A percentile compares a stretch with the other conserved stretches of the same genome.
phyloP scores from a whole-genome alignment of 306 rosid species.

The Dalbergia cultrata region DNA sequence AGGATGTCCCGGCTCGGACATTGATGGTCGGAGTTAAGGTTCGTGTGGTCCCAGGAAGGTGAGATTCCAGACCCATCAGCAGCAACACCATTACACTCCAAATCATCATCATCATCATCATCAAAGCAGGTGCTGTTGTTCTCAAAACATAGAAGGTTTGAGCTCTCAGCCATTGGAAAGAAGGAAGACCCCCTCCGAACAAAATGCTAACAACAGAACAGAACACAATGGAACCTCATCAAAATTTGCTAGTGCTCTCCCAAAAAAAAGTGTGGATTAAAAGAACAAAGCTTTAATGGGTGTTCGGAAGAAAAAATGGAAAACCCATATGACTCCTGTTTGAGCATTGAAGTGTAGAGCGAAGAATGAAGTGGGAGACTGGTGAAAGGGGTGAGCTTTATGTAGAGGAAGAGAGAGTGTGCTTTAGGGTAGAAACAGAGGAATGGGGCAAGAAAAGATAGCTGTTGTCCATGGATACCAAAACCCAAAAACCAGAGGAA shows the following conservation, averaged over 20 bases:
- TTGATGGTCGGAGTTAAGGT: constrained; percentile 34
- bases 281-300: constrained; percentile 48
- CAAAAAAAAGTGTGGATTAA: constrained; percentile 29
- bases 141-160: constrained; percentile 70
- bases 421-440: constrained; percentile 62
- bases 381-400: constrained; percentile 59
- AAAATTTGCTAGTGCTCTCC: constrained; percentile 39
- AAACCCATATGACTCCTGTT: constrained; percentile 43
- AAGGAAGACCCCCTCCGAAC: constrained; percentile 38
- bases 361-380: constrained; percentile 33
- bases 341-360: constrained; percentile 31
- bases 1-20: constrained; percentile 37
- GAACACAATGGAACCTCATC: constrained; percentile 55
- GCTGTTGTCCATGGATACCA: constrained; percentile 40
- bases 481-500: constrained; percentile 31
- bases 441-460: constrained; percentile 36
- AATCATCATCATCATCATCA: constrained; percentile 53
- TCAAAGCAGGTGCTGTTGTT: constrained; percentile 56
- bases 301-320: constrained; percentile 28
- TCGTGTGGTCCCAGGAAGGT: constrained; percentile 50
- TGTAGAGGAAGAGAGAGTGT: constrained; percentile 57
- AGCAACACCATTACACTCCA: constrained; percentile 48
- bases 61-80: constrained; percentile 54
- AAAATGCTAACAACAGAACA: constrained; percentile 16
- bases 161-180: constrained; percentile 69